Evolutionary conservation across 2,329 filamentous ascomycete species (phyloP).

Genomic region (Pochonia chlamydosporia): DNA sequence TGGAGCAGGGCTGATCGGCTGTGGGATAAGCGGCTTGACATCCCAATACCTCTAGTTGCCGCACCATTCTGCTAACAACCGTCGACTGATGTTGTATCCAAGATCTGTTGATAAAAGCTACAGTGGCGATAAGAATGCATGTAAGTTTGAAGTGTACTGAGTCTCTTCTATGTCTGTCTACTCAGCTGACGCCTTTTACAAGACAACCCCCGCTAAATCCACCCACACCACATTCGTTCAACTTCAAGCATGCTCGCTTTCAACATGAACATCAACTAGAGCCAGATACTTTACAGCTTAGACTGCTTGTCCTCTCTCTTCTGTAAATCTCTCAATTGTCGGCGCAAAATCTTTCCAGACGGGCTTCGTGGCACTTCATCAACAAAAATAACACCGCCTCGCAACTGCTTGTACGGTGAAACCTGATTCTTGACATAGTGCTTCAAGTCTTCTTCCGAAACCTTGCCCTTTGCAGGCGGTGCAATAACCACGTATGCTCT

Average conservation of each 20-base stretch:
- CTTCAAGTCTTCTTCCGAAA: conserved; percentile 19
- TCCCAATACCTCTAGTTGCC: neutral
- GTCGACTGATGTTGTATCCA: too few species aligned
- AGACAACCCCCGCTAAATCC: too few species aligned
- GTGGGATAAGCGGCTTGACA: conserved; percentile 1
- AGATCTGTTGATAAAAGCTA: too few species aligned
- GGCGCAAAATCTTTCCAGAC: conserved; percentile 40
- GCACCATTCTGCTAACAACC: neutral
- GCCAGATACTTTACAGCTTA: neutral
- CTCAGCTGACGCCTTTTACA: too few species aligned
- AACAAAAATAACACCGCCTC: conserved; percentile 62
- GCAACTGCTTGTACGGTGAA: conserved; percentile 58
- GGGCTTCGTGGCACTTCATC: conserved; percentile 64
- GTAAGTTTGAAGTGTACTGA: too few species aligned
- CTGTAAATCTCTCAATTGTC: conserved; percentile 24
- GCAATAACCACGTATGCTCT: conserved; percentile 32
- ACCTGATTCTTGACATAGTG: conserved; percentile 21
- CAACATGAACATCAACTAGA: too few species aligned
- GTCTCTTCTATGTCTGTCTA: too few species aligned
- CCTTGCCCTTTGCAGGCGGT: conserved; percentile 14
- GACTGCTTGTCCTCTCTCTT: neutral
- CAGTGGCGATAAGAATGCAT: too few species aligned
- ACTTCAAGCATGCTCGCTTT: too few species aligned
- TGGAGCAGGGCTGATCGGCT: neutral
- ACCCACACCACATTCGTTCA: too few species aligned